Percentiles rank a stretch among this genome's conserved stretches.
Conservation (phyloP, 2,329 filamentous ascomycete species). For the Trichophyton simii region DNA sequence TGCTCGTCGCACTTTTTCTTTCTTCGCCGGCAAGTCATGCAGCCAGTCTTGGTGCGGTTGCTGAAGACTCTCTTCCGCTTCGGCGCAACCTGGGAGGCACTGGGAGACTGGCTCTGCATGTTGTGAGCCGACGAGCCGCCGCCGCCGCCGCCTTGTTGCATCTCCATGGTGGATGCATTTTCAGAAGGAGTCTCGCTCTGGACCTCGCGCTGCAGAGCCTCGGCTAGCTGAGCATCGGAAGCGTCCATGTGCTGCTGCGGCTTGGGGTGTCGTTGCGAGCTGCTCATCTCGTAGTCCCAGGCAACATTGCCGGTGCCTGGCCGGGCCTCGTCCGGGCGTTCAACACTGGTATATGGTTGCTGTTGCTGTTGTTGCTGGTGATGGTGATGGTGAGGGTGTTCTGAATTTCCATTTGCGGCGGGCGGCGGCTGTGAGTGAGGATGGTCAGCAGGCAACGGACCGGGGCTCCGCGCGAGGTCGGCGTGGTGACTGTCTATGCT, state of each 20-base stretch:
- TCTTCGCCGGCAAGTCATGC: conserved; percentile 75
- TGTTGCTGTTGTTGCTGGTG: neutral
- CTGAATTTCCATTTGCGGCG: conserved; percentile 10
- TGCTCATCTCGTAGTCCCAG: conserved; percentile 25
- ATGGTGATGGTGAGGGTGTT: neutral
- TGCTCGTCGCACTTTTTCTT: conserved; percentile 98
- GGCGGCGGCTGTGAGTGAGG: conserved; percentile 14
- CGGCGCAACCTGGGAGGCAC: conserved; percentile 13
- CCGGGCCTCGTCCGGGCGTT: conserved; percentile 19
- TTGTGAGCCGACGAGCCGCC: conserved; percentile 3
- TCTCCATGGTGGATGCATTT: neutral
- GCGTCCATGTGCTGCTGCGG: conserved; percentile 27
- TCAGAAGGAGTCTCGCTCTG: conserved; percentile 22
- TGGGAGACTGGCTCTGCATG: conserved; percentile 6
- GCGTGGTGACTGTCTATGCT: conserved; percentile 43
- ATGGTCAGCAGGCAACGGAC: conserved; percentile 26
- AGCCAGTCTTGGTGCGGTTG: conserved; percentile 91
- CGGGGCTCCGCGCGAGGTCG: conserved; percentile 27
- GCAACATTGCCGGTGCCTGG: conserved; percentile 20
- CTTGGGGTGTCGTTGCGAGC: conserved; percentile 33
- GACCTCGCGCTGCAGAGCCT: conserved; percentile 40
- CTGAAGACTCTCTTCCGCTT: conserved; percentile 55
- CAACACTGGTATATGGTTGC: neutral
- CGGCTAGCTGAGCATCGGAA: conserved; percentile 41
- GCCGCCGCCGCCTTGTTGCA: neutral